Base-by-base conservation (phyloP, 2,329 filamentous ascomycete genomes). In the Hymenoscyphus infarciens region DNA sequence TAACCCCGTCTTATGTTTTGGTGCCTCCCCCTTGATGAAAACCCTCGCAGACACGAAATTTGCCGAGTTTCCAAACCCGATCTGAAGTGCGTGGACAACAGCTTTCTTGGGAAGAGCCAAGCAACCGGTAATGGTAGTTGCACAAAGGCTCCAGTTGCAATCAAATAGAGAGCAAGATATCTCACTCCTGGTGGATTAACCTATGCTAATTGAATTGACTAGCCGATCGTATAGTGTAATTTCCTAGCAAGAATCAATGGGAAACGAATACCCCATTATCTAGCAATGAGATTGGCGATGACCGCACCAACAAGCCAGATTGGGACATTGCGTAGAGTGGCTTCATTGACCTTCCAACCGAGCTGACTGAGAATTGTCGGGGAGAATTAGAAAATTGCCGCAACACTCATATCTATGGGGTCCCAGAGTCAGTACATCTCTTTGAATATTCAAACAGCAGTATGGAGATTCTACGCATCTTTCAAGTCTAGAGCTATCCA, bases 41-140 rank as follows among this genome's bases (percentile, higher is more conserved):
- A 60, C 52, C 42, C 56, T 60, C 5, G 29, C 33, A 38, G 49
- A 22, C 5, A 60, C 52, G 5, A 60, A 42, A 45, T 45, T 56
- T 8, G 29, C 45, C 22, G 29, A 38, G 35, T 60, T 60, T 6
- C 59, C 52, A 60, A 60, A 45, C 13, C 59, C 52, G n/a, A 60
- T 56, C 22, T 55, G 45, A n/a, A 60, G 35, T 19, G 49, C 52
- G 5, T 22, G 19, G 1, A 33, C 52, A 45, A 60, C 27, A 33
- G 52, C 59, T 27, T 38, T 29, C 22, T 60, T 54, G 2, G 52
- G 49, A 19, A 49, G 13, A 49, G 19, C 42, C 42, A 49, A 22
- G 42, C 19, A 11, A 49, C 42, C 10, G 25, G 19, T 49, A 49
- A 49, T 1, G 42, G 42, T 3, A 49, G 42, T 49, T 49, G 42